Base-by-base conservation (phyloP, 352 stramenopile species). In the Blastocystis sp. region DNA sequence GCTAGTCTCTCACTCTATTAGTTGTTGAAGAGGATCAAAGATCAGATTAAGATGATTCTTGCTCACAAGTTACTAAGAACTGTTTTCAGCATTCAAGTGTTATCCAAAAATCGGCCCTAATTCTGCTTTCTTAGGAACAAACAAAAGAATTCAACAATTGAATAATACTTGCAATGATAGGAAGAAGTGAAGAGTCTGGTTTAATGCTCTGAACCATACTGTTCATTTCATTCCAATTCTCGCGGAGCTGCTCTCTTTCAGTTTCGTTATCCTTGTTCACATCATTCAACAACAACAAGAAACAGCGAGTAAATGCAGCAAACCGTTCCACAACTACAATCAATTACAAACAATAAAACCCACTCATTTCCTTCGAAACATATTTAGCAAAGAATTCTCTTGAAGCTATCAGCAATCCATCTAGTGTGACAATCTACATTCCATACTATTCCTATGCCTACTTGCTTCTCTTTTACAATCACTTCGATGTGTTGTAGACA, bases 321-420 rank as follows among this genome's bases (percentile, higher is more conserved):
- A 14, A 61, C 19, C 54, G 54, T 14, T 61, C 54, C 3, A 61
- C 12, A 32, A 32, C 54, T 61, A 61, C 19, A 14, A 9, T 46
- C 27, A 32, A 32, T 61, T 12, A 61, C 3, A 6, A 32, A 32
- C 12, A n/a, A 61, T 14, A 6, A 61, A 61, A 39, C 16, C 49
- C 2, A 83, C 71, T 83, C 71, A 83, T 83, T 16, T 21, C 14
- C 14, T 21, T 52, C 16, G 56, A 67, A 16, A 83, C 71, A 37
- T 66, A 9, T 19, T 42, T 1, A 21, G 71, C 27, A 42, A 83
- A 83, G 71, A 83, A 83, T 56, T 63, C 71, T 14, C 71, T 32
- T 1, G 71, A 61, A 32, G 54, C 54, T 7, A 12, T 61, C 12
- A n/a, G 27, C 27, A 61, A 14, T 32, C 27, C 54, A 14, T 61